These are phyloP conservation scores for Podila minutissima DNA, from an alignment of 192 early-diverging fungal genomes.

Conservation along the genomic window DNA sequence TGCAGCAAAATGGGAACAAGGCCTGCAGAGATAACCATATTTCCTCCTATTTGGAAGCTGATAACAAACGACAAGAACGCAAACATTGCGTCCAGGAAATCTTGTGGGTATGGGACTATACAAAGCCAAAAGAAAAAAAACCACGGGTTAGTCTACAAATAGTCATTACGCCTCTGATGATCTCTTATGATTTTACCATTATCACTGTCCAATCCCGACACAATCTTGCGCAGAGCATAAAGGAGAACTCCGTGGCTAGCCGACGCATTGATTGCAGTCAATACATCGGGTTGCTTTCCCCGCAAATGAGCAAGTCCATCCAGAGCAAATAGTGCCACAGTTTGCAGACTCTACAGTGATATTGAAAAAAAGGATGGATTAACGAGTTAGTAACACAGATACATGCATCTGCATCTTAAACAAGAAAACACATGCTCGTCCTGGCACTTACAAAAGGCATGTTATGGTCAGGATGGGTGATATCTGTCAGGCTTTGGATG, in stretches of 20 bases:
- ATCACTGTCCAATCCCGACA: constrained; percentile 59
- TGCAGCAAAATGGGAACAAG: constrained; percentile 84
- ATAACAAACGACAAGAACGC: constrained; percentile 80
- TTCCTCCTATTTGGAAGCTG: constrained; percentile 83
- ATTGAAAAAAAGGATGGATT: neutral
- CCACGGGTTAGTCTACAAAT: no score
- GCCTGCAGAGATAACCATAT: constrained; percentile 92
- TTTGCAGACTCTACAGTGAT: constrained; percentile 71
- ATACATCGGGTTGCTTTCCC: constrained; percentile 77
- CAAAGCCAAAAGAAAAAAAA: neutral
- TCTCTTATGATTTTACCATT: constrained; percentile 21
- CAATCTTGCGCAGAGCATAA: constrained; percentile 80
- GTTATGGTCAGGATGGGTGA: constrained; percentile 73
- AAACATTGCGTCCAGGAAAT: constrained; percentile 88
- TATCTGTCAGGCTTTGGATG: constrained; percentile 78
- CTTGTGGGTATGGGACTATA: constrained; percentile 60
- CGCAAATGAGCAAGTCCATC: constrained; percentile 88
- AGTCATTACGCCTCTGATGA: no score
- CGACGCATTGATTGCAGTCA: constrained; percentile 89
- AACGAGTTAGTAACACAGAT: neutral
- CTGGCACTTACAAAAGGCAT: constrained; percentile 65
- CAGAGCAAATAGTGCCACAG: constrained; percentile 81
- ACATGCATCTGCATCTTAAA: neutral
- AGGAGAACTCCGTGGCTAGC: constrained; percentile 94
- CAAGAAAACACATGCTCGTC: neutral